A percentile compares a stretch with the other conserved stretches of the same genome.
phyloP scores from a whole-genome alignment of 495 filamentous ascomycete species.

The Penicillium cinerascens region DNA sequence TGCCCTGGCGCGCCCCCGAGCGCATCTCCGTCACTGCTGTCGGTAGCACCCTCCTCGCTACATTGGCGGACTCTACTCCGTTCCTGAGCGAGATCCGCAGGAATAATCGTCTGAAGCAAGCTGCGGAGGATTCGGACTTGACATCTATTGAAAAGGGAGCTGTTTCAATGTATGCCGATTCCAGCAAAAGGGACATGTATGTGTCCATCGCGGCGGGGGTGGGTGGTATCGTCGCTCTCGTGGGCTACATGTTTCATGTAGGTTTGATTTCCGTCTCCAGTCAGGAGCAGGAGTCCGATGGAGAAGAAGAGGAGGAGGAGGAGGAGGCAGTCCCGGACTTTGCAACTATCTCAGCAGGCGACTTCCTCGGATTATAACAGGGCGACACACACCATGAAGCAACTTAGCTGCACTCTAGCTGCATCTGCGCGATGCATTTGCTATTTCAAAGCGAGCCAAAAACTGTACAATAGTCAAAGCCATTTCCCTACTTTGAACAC shows the following conservation, averaged over 20 bases:
- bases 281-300: conserved; percentile 12
- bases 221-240: conserved; percentile 32
- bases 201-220: conserved; percentile 37
- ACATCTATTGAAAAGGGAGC: conserved; percentile 22
- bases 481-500: background rate
- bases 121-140: conserved; percentile 27
- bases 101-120: conserved; percentile 34
- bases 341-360: background rate
- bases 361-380: background rate
- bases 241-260: conserved; percentile 41
- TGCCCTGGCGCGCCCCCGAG: conserved; percentile 39
- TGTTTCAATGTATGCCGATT: conserved; percentile 25
- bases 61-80: conserved; percentile 40
- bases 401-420: background rate
- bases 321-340: conserved; percentile 12
- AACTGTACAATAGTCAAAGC: background rate
- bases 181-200: conserved; percentile 35
- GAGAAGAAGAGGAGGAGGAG: conserved; percentile 13
- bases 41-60: conserved; percentile 35
- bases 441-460: background rate
- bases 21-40: conserved; percentile 33
- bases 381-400: background rate
- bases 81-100: conserved; percentile 37
- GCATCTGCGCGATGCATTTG: background rate
- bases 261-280: conserved; percentile 23